Base-by-base conservation (phyloP, 805 yeast species). In the Jamesozyma spencerorum region DNA sequence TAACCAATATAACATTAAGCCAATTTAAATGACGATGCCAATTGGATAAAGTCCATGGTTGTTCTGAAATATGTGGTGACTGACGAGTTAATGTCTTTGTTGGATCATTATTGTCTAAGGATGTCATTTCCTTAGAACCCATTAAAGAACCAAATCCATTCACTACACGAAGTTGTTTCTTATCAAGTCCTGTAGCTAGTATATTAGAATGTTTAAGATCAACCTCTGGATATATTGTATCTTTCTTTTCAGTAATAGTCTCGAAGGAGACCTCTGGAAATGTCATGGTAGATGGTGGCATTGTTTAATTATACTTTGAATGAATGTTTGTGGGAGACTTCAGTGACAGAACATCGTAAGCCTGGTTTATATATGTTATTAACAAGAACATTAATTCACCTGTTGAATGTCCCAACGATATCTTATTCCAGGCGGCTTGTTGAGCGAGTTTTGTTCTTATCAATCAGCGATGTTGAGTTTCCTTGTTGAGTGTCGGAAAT, bases 131-230 rank as follows among this genome's bases (percentile, higher is more conserved):
- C 57, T 82, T 81, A 37, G 90, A 80, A 29, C 94, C 94, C 94
- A 84, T 84, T 53, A 84, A 65, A 37, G 68, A 68, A 31, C 92
- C 92, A 37, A 87, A 82, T 15, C 87, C 84, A 42, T 87, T 87
- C 36, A 82, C 90, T 38, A 82, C 77, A 63, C 90, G 73, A 39
- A 76, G 77, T 41, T 70, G 69, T 53, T 75, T 72, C 58, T 78
- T 81, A 68, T 82, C 77, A 40, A 85, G 75, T 49, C 94, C 94
- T 10, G 92, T 83, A 14, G 94, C 94, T 46, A 84, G 72, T 36
- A 85, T 77, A 61, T 81, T 83, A 45, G 87, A 85, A 40, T 74
- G 67, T 34, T 78, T 73, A 48, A 84, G 70, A 58, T 84, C 87
- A 38, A 79, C 74, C 37, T 54, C 55, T 30, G 47, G 37, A 18